Base-by-base conservation (phyloP, 2,329 filamentous ascomycete genomes). In the Fusarium armeniacum region DNA sequence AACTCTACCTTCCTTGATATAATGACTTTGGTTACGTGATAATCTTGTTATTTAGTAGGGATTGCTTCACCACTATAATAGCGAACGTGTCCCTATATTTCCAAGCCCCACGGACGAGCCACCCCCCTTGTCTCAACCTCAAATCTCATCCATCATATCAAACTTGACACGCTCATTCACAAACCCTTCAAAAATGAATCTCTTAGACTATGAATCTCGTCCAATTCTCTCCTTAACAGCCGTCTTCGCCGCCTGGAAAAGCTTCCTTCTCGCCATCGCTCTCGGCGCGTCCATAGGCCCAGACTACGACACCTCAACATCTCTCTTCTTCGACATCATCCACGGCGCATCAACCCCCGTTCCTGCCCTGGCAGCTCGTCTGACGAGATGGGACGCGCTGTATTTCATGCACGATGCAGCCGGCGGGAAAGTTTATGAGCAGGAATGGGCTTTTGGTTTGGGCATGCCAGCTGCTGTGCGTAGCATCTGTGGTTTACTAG, bases 381-480 rank as follows among this genome's bases (percentile, higher is more conserved):
- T 96, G 61, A 89, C 89, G 9, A 86, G 92, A 77, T 97, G 93
- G 93, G 93, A 97, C 78, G 91, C 90, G 33, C 83, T 97, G 70
- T 96, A 95, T 78, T 95, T 90, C 75, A 82, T 90, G 62, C 85
- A 89, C 69, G 78, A 83, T 45, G 87, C 91, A 6, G 83, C 83
- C 43, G 83, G 86, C 13, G 91, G 91, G 35, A 90, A 93, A 72
- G 58, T 90, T 13, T 91, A 89, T 77, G 93, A 97, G 81, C 93
- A 96, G 80, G 91, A 95, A 79, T 96, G 92, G 92, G 93, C 93
- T 1, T 96, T 94, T 80, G 90, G 90, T 38, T 70, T 75, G 59
- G 81, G 80, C 62, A 69, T 89, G 46, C 85, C 87, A 3, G 69
- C 77, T 11, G 70, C 80, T 40, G 82, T 87, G 24, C 77, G 80